Evolutionary conservation across 2,329 filamentous ascomycete genomes (phyloP).

Genomic region (Diaporthe humulicola): DNA sequence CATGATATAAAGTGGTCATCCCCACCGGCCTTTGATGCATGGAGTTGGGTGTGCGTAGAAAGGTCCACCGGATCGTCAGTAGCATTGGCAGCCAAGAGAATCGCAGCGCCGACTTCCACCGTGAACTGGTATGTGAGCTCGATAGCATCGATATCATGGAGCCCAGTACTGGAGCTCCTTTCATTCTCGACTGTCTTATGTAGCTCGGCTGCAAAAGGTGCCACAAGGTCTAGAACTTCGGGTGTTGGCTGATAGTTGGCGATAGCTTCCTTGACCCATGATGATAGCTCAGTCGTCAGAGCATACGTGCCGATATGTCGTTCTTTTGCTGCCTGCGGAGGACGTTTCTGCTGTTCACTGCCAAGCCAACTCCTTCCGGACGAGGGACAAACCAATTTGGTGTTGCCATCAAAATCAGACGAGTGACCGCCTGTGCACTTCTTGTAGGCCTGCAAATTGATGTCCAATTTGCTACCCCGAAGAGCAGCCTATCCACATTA

Average conservation of each 20-base stretch:
- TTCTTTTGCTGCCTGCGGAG: conserved; percentile 4
- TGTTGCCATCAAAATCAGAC: not conserved
- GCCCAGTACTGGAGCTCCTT: not conserved
- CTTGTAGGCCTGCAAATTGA: not conserved
- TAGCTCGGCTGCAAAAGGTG: not conserved
- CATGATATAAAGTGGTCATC: not conserved
- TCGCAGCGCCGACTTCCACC: conserved; percentile 13
- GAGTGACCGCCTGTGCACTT: not conserved
- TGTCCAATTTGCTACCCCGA: not conserved
- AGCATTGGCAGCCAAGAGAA: conserved; percentile 16
- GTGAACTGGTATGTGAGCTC: conserved; percentile 25
- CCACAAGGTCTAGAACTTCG: conserved; percentile 21
- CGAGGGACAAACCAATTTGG: not conserved
- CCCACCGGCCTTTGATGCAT: conserved; percentile 13
- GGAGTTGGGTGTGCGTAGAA: not conserved
- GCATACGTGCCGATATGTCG: conserved; percentile 19
- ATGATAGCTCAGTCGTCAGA: not conserved
- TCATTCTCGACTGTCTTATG: conserved; percentile 3
- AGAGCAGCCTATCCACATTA: not conserved
- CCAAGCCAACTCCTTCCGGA: not conserved
- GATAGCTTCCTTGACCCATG: not conserved
- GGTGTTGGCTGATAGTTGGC: not conserved
- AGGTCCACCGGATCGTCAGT: not conserved
- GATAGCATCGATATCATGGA: conserved; percentile 24
- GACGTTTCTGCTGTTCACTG: not conserved